Base-by-base conservation (phyloP, 164 flowering plant genomes). In the Vitis rotundifolia region DNA sequence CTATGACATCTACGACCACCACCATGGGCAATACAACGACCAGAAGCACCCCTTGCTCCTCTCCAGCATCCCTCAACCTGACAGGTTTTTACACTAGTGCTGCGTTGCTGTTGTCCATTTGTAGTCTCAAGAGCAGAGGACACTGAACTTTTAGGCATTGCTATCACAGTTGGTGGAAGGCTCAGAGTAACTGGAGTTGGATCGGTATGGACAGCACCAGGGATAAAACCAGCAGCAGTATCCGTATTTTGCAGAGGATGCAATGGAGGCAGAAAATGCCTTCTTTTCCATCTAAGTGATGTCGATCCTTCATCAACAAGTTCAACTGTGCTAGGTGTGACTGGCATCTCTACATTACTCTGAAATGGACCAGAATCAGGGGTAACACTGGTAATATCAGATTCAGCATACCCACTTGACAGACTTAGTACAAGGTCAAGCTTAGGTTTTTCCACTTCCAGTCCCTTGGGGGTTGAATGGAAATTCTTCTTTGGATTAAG, bases 31-130 rank as follows among this genome's bases (percentile, higher is more conserved):
- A 94, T 94, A 70, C 97, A 94, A 63, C 90, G 88, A 28, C 95
- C 97, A 67, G 97, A 92, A 63, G 98, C 97, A 71, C 97, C 98
- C 77, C 98, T 92, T 57, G 98, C 98, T 59, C 98, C 97, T 80
- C 89, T 94, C 63, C 80, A 82, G 78, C 98, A 94, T 75, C 95
- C 98, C 73, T 78, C 80, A 65, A 89, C 84, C 82, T 89, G 93
- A 76, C 98, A 94, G 50, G 71, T 81, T 75, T 90, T 94, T 49
- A 89, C 74, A 78, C 77, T 85, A 67, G 66, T 67, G 69, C 62
- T 77, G 29, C 82, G 84, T 56, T 67, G 81, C 49, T 73, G 77
- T 52, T 79, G 85, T 59, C 63, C 86, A 59, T 82, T 83, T 47
- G 86, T 77, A 73, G 83, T 75, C 87, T 85, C 88, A 68, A 90